Percentiles rank a stretch among this genome's conserved stretches.
These are phyloP conservation scores for Pichia sp. DNA, from an alignment of 1,139 yeast genomes.

Conservation along the genomic window DNA sequence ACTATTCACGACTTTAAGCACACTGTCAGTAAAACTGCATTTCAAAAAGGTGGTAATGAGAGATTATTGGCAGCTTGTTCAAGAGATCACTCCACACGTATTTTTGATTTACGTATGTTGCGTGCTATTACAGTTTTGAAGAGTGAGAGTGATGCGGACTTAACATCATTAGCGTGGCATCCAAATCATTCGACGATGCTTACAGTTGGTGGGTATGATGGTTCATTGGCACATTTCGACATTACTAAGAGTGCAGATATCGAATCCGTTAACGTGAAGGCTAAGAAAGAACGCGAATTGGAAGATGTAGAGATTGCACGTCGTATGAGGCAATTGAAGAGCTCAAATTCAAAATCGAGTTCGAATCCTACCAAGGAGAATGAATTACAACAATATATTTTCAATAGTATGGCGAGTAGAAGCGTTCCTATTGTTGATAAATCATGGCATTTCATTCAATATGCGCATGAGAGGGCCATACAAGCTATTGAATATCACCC, in stretches of 20 bases:
- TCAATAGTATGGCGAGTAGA: slow-evolving; percentile 1
- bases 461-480: slow-evolving; percentile 91
- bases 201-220: slow-evolving; percentile 86
- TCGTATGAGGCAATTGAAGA: neutral
- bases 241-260: slow-evolving; percentile 41
- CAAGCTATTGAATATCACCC: slow-evolving; percentile 92
- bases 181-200: slow-evolving; percentile 77
- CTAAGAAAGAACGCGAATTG: neutral
- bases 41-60: slow-evolving; percentile 58
- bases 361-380: too few species aligned
- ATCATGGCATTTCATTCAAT: slow-evolving; percentile 66
- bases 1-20: slow-evolving; percentile 92
- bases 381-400: slow-evolving; percentile 3
- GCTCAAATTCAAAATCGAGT: too few species aligned
- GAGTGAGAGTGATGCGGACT: slow-evolving; percentile 71
- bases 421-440: slow-evolving; percentile 28
- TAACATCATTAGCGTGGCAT: slow-evolving; percentile 87
- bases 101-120: slow-evolving; percentile 84
- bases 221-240: slow-evolving; percentile 73
- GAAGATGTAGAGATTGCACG: neutral
- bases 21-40: slow-evolving; percentile 76
- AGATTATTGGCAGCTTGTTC: slow-evolving; percentile 80
- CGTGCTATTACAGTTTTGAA: slow-evolving; percentile 65
- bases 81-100: slow-evolving; percentile 79
- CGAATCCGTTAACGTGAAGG: slow-evolving; percentile 4